These are phyloP conservation scores for Panellus pusillus DNA, from an alignment of 768 basidiomycete species.

Conservation along the genomic window DNA sequence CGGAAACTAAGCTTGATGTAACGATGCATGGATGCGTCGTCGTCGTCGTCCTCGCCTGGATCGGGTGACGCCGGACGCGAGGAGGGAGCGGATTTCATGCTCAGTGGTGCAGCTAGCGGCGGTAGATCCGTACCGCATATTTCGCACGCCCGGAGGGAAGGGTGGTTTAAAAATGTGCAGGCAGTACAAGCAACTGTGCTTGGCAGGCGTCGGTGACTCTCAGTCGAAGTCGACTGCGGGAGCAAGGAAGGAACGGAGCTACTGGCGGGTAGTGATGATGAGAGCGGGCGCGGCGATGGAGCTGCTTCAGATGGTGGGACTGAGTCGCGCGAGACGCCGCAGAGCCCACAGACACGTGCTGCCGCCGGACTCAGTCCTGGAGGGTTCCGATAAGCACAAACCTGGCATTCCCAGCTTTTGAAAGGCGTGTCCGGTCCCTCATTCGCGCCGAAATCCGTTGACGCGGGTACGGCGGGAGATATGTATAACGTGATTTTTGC, in stretches of 20 bases:
- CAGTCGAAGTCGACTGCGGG: constrained; percentile 36
- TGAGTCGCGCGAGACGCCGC: constrained; percentile 69
- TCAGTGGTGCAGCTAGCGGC: constrained; percentile 21
- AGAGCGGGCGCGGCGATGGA: constrained; percentile 29
- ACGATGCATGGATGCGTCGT: constrained; percentile 31
- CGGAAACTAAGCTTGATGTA: constrained; percentile 87
- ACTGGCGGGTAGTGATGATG: constrained; percentile 36
- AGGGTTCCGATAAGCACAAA: constrained; percentile 85
- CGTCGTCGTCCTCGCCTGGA: constrained; percentile 28
- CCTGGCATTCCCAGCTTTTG: constrained; percentile 79
- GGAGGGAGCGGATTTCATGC: constrained; percentile 60
- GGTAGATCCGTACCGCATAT: constrained; percentile 77
- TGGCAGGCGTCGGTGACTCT: constrained; percentile 30
- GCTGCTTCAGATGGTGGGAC: constrained; percentile 30
- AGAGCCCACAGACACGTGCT: constrained; percentile 73
- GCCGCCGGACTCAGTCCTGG: constrained; percentile 71
- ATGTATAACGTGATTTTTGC: constrained; percentile 84
- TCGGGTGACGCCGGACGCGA: constrained; percentile 63
- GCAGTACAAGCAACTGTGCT: constrained; percentile 67
- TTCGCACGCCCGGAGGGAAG: constrained; percentile 73
- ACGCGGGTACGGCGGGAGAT: constrained; percentile 29
- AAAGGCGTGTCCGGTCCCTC: constrained; percentile 34
- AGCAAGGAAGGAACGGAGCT: constrained; percentile 36
- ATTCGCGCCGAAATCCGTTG: constrained; percentile 22
- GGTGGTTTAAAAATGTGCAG: constrained; percentile 93